These are phyloP conservation scores for Chrysosphaeria jannelii DNA, from an alignment of 2,329 filamentous ascomycete species.

Conservation along the genomic window DNA sequence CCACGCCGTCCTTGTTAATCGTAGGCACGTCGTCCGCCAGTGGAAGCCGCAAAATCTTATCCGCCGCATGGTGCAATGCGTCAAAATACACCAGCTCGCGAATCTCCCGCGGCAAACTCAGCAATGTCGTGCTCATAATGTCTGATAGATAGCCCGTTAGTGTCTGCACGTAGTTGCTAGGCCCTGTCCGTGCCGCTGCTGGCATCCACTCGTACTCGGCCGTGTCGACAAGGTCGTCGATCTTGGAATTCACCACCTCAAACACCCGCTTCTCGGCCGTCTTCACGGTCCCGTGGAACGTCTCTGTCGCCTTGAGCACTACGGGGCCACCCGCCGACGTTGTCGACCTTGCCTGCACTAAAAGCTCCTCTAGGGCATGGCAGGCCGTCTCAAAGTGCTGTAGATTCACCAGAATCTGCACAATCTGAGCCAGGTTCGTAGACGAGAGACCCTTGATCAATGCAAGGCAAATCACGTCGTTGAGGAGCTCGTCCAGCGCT, in stretches of 20 bases:
- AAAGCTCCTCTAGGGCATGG: constrained; percentile 56
- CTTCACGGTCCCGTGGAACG: constrained; percentile 77
- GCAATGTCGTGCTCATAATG: constrained; percentile 83
- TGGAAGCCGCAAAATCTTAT: constrained; percentile 54
- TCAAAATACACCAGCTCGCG: constrained; percentile 97
- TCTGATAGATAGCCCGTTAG: constrained; percentile 77
- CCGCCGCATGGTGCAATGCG: constrained; percentile 67
- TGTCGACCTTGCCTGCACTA: constrained; percentile 61
- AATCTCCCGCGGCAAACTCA: constrained; percentile 81
- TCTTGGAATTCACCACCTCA: constrained; percentile 93
- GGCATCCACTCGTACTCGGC: constrained; percentile 80
- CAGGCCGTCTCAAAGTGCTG: constrained; percentile 93
- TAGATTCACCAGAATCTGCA: constrained; percentile 91
- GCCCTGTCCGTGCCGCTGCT: constrained; percentile 31
- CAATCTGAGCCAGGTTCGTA: constrained; percentile 89
- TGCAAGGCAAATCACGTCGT: constrained; percentile 68
- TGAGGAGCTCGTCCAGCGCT: constrained; percentile 73
- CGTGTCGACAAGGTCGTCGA: constrained; percentile 87
- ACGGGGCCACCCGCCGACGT: constrained; percentile 55
- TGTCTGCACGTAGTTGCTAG: constrained; percentile 86
- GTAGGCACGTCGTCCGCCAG: constrained; percentile 49
- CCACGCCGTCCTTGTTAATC: constrained; percentile 68
- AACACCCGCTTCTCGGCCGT: constrained; percentile 93
- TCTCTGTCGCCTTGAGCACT: constrained; percentile 50
- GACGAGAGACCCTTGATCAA: constrained; percentile 68